Base-by-base conservation (phyloP, 2,329 filamentous ascomycete species). In the Akanthomyces uredinophilus region DNA sequence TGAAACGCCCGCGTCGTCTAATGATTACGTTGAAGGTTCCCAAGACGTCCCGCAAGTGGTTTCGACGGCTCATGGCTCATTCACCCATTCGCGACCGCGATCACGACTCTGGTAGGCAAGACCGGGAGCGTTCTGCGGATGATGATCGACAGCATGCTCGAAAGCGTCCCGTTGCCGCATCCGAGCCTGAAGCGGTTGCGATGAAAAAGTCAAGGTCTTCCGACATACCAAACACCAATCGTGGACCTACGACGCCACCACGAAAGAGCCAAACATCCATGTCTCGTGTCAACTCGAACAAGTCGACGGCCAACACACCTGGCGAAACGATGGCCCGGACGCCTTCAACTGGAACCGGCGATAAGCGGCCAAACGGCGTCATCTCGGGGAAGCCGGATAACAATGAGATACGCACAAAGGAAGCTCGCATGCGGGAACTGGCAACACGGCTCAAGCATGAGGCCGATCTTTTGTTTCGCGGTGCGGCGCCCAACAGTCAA, bases 361-460 rank as follows among this genome's bases (percentile, higher is more conserved):
- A 74, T 16, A 70, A 69, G 20, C 67, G 67, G 10, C 62, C 65
- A 20, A 75, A 75, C 44, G 74, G 77, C 55, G 18, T 50, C 69
- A 72, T 46, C 65, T 62, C 60, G 1, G 63, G 65, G 6, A 73
- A 70, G 27, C 65, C 66, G 6, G 70, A 72, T n/a, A 64, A 65
- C 8, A 68, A 62, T 16, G 65, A 66, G 1, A 67, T 78, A 27
- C 70, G 71, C 8, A 72, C 77, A 1, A 77, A 73, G 47, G 74
- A 78, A 24, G 65, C 67, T 14, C 71, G 68, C 37, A 79, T 78
- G 66, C 71, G 70, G 32, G 69, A 65, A 3, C 67, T 84, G 8
- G 83, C 80, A 2, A 79, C 75, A 37, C 79, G 76, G 59, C 73
- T 86, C 20, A 86, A 86, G 73, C 83, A 84, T 64, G 74, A 78